Percentiles rank a stretch among this genome's conserved stretches.
Evolutionary conservation across 805 yeast species (phyloP).

Genomic region (Zygosaccharomyces lentus): DNA sequence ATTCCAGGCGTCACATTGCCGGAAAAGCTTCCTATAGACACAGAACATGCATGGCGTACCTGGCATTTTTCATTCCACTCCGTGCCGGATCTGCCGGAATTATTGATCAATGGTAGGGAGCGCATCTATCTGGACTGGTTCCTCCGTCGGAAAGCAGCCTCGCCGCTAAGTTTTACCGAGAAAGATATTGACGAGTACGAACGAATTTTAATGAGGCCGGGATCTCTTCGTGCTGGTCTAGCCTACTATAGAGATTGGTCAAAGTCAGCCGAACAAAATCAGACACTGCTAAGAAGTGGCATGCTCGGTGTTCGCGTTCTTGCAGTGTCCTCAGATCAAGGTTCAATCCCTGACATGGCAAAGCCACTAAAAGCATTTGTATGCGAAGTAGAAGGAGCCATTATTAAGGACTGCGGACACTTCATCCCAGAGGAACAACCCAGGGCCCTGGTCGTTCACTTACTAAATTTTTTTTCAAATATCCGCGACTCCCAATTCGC

Average conservation of each 20-base stretch:
- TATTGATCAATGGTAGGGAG: slow-evolving; percentile 7
- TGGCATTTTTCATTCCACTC: slow-evolving; percentile 15
- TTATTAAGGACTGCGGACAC: slow-evolving; percentile 10
- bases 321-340: slow-evolving; percentile 9
- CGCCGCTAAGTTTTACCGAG: slow-evolving; percentile 8
- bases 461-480: too few species aligned
- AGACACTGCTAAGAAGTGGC: not conserved
- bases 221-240: slow-evolving; percentile 12
- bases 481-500: too few species aligned
- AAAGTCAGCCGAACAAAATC: slow-evolving; percentile 7
- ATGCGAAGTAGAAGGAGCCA: not conserved
- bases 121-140: slow-evolving; percentile 12
- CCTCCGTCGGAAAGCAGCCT: slow-evolving; percentile 10
- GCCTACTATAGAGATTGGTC: slow-evolving; percentile 9
- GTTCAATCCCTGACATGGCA: slow-evolving; percentile 12
- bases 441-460: not conserved
- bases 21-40: slow-evolving; percentile 3
- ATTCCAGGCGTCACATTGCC: slow-evolving; percentile 13
- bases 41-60: slow-evolving; percentile 11
- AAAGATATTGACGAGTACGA: too few species aligned
- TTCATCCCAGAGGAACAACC: slow-evolving; percentile 12
- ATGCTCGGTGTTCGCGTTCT: not conserved
- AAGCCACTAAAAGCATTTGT: slow-evolving; percentile 1
- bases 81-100: slow-evolving; percentile 12
- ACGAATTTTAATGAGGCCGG: slow-evolving; percentile 9